Conservation (phyloP, 257 asterid genomes). For the Solanum neorickii region DNA sequence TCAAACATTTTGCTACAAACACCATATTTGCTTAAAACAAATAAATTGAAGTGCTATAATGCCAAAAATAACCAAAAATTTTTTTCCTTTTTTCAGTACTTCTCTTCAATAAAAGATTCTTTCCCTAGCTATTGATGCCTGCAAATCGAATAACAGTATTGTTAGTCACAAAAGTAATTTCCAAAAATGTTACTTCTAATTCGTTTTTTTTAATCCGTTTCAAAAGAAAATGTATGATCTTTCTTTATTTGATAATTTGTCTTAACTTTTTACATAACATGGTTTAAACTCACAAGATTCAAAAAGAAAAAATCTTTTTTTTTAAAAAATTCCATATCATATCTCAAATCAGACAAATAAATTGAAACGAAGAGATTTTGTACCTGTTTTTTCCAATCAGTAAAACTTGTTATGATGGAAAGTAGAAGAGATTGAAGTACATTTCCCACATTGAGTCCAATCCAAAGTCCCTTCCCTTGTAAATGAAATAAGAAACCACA, state of each 20-base stretch:
- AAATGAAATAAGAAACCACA: slow-evolving; percentile 28
- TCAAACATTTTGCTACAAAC: not conserved
- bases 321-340: not conserved
- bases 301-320: not conserved
- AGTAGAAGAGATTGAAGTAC: slow-evolving; percentile 23
- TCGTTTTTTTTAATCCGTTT: too few species aligned
- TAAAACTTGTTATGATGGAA: slow-evolving; percentile 19
- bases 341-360: not conserved
- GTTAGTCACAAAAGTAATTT: not conserved
- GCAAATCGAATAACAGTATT: not conserved
- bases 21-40: not conserved
- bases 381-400: slow-evolving; percentile 41
- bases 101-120: not conserved
- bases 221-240: too few species aligned
- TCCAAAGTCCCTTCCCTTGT: slow-evolving; percentile 40
- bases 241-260: too few species aligned
- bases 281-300: too few species aligned
- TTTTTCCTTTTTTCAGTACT: not conserved
- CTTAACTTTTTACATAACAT: not conserved
- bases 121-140: not conserved
- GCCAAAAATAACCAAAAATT: not conserved
- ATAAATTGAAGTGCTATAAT: not conserved
- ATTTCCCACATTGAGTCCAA: slow-evolving; percentile 35
- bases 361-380: not conserved
- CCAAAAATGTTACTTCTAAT: too few species aligned